phyloP scores from a whole-genome alignment of 2,329 filamentous ascomycete species.

The Colletotrichum sp. region DNA sequence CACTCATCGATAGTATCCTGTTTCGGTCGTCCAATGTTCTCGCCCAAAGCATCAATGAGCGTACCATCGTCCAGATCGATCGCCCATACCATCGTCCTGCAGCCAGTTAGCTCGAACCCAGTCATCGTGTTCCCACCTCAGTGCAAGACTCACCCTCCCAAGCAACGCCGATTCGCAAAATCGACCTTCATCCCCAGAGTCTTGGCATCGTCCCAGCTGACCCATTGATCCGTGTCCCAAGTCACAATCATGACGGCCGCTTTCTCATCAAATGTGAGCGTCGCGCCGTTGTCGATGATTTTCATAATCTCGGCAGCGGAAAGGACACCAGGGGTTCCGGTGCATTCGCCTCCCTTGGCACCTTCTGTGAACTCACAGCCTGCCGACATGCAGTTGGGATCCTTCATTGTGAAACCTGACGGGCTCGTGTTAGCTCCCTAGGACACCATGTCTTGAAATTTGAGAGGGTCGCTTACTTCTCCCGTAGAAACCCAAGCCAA shows the following conservation, averaged over 20 bases:
- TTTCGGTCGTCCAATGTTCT: background rate
- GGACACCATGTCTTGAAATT: background rate
- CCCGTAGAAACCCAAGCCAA: slow-evolving; percentile 30
- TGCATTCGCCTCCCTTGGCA: background rate
- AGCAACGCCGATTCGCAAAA: slow-evolving; percentile 17
- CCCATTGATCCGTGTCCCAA: slow-evolving; percentile 31
- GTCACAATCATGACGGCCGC: slow-evolving; percentile 31
- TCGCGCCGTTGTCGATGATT: slow-evolving; percentile 20
- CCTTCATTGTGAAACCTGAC: background rate
- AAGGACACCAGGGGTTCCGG: background rate
- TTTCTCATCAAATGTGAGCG: slow-evolving; percentile 20
- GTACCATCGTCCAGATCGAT: background rate
- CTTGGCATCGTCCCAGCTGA: slow-evolving; percentile 33
- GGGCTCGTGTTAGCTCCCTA: background rate
- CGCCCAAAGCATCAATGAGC: background rate
- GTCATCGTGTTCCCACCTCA: background rate
- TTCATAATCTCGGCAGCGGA: slow-evolving; percentile 26
- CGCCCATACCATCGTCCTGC: background rate
- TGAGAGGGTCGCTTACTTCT: background rate
- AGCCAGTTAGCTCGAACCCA: background rate
- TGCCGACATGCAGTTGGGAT: background rate
- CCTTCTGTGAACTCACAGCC: background rate
- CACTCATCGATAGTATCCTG: background rate
- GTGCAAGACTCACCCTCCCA: background rate
- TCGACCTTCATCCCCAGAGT: slow-evolving; percentile 17